phyloP scores from a whole-genome alignment of 2,329 filamentous ascomycete genomes.

The Fusarium napiforme region DNA sequence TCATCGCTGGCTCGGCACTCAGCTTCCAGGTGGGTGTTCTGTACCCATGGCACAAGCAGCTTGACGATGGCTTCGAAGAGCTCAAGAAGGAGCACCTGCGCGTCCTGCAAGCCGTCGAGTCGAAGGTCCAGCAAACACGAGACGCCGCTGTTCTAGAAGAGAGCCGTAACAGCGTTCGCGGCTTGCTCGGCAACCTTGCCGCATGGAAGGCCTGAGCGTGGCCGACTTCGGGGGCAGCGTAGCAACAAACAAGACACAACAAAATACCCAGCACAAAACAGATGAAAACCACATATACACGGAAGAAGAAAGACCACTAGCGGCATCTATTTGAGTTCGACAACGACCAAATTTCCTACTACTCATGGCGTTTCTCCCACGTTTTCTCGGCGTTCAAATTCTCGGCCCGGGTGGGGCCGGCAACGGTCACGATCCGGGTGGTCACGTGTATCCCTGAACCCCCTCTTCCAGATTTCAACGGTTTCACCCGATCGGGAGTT shows the following conservation, averaged over 20 bases:
- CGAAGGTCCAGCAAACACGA: slow-evolving; percentile 14
- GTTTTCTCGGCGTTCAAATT: slow-evolving; percentile 29
- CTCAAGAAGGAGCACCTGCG: slow-evolving; percentile 43
- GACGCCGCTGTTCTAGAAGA: slow-evolving; percentile 24
- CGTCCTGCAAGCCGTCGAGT: slow-evolving; percentile 32
- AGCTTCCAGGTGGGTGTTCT: slow-evolving; percentile 76
- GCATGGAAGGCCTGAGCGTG: slow-evolving; percentile 35
- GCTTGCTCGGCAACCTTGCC: slow-evolving; percentile 25
- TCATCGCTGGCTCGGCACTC: slow-evolving; percentile 72
- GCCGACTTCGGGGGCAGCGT: slow-evolving; percentile 33
- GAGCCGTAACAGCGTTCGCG: slow-evolving; percentile 27
- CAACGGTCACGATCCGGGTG: slow-evolving; percentile 28
- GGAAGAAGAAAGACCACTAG: not conserved
- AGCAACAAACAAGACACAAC: slow-evolving; percentile 1
- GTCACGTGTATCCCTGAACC: slow-evolving; percentile 27
- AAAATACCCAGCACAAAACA: slow-evolving; percentile 4
- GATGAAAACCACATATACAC: not conserved
- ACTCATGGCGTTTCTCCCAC: slow-evolving; percentile 23
- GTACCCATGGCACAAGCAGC: slow-evolving; percentile 76
- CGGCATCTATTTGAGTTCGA: not conserved
- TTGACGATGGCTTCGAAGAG: slow-evolving; percentile 67
- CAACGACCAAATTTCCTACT: not conserved
- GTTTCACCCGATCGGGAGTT: slow-evolving; percentile 19
- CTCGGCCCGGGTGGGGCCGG: slow-evolving; percentile 33
- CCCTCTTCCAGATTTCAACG: slow-evolving; percentile 1